Conservation (phyloP, 805 yeast genomes). For the Wickerhamiella shivajii region DNA sequence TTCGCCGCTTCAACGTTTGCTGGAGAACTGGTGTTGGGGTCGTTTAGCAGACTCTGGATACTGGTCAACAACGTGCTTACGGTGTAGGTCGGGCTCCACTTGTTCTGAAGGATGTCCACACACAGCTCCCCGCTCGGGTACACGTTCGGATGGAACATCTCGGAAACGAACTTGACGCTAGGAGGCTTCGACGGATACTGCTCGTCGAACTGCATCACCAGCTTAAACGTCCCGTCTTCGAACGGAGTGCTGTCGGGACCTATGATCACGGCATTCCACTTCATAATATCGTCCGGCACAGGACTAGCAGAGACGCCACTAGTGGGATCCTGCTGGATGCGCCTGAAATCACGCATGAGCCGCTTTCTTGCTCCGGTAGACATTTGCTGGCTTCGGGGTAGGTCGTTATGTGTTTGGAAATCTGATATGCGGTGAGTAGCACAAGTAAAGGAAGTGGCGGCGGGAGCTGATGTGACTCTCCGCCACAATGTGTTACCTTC, state of each 20-base stretch:
- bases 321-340: conserved; percentile 97
- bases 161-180: conserved; percentile 72
- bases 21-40: conserved; percentile 92
- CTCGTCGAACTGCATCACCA: conserved; percentile 80
- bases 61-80: conserved; percentile 91
- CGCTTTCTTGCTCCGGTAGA: conserved; percentile 98
- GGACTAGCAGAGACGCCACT: conserved; percentile 98
- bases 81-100: conserved; percentile 98
- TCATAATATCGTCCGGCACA: conserved; percentile 90
- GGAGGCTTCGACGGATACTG: conserved; percentile 98
- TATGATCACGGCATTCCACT: conserved; percentile 94
- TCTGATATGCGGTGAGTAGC: no score
- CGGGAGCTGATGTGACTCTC: no score
- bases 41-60: conserved; percentile 73
- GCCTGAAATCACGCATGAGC: conserved; percentile 95
- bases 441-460: no score
- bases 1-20: conserved; percentile 98
- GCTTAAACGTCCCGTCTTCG: conserved; percentile 92
- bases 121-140: conserved; percentile 93
- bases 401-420: no score
- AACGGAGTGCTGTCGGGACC: conserved; percentile 97
- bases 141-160: conserved; percentile 97
- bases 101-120: conserved; percentile 84
- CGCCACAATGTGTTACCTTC: no score
- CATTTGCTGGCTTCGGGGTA: no score